Evolutionary conservation across 164 flowering plant species (phyloP), one percentile per base, ranked within the genome.

Genomic region (Vitis amurensis): DNA sequence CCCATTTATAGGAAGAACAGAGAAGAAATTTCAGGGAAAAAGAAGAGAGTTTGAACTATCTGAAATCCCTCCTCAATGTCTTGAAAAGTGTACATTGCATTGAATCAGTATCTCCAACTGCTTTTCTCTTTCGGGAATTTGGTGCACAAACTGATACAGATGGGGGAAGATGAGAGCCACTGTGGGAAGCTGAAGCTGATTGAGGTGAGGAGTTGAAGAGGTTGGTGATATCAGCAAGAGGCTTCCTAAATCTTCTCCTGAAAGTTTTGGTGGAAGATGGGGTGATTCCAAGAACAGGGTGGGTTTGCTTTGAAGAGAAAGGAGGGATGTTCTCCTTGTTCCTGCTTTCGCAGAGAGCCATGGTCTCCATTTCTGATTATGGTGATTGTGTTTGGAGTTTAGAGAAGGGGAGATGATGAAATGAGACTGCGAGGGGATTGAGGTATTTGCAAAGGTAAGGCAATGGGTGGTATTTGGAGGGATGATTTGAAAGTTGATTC

Each of bases 201-300:
- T 12, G 53, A 53, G 12, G 14, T 6, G 68, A 23, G 16, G 59
- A 48, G 29, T 51, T 57, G 55, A 63, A 56, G 55, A 55, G 73
- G 53, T 61, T 48, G 27, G 78, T 68, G 9, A 75, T 75, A 19
- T 78, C 81, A 3, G 68, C 69, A 30, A 75, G 76, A 6, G 81
- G 72, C 56, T 30, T 55, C 68, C 78, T 72, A 11, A 47, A 13
- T 55, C 67, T 75, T 59, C 64, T 72, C 27, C 59, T 72, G 49
- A 55, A 48, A 16, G 8, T 72, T 52, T 16, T 50, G 31, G 6
- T 63, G 16, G 63, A 31, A 55, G 70, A 13, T n/a, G 71, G 29
- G 51, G 55, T 17, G 10, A 11, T 44, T 37, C 44, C 55, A 61
- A 50, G 59, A 27, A 44, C 3, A 3, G 73, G 52, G 55, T 50